Conservation (phyloP, 805 yeast genomes). For the Cyberlindnera misumaiensis region DNA sequence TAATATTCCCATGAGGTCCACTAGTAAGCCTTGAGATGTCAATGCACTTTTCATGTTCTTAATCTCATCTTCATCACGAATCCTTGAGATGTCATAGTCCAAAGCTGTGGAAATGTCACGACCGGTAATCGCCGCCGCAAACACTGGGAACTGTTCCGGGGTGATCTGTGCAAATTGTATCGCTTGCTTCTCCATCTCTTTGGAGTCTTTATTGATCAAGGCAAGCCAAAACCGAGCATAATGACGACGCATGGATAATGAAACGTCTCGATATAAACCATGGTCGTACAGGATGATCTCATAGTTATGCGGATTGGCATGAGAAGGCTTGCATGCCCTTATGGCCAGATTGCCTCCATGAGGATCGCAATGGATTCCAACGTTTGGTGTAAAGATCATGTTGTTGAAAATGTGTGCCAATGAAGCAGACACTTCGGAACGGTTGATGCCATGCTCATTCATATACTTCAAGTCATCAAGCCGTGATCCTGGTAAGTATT, state of each 20-base stretch:
- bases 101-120: slow-evolving; percentile 76
- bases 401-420: slow-evolving; percentile 85
- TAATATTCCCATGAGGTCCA: slow-evolving; percentile 72
- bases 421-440: slow-evolving; percentile 77
- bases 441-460: slow-evolving; percentile 54
- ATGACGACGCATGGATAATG: slow-evolving; percentile 65
- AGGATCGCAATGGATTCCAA: slow-evolving; percentile 94
- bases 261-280: slow-evolving; percentile 84
- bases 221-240: slow-evolving; percentile 94
- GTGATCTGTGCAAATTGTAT: slow-evolving; percentile 68
- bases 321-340: slow-evolving; percentile 32
- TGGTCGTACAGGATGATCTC: slow-evolving; percentile 92
- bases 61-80: slow-evolving; percentile 58
- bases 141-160: slow-evolving; percentile 73
- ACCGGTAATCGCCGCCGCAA: slow-evolving; percentile 94
- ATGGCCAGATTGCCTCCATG: slow-evolving; percentile 97
- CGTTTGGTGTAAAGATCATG: slow-evolving; percentile 92
- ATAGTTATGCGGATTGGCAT: slow-evolving; percentile 56
- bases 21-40: slow-evolving; percentile 54
- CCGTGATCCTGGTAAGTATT: slow-evolving; percentile 73
- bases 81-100: slow-evolving; percentile 49
- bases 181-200: slow-evolving; percentile 67
- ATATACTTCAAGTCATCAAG: slow-evolving; percentile 70
- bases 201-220: slow-evolving; percentile 61
- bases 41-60: slow-evolving; percentile 58